Evolutionary conservation across 106 monocot genomes (phyloP), one percentile per base, ranked within the genome.

Genomic region (Allium cepa): DNA sequence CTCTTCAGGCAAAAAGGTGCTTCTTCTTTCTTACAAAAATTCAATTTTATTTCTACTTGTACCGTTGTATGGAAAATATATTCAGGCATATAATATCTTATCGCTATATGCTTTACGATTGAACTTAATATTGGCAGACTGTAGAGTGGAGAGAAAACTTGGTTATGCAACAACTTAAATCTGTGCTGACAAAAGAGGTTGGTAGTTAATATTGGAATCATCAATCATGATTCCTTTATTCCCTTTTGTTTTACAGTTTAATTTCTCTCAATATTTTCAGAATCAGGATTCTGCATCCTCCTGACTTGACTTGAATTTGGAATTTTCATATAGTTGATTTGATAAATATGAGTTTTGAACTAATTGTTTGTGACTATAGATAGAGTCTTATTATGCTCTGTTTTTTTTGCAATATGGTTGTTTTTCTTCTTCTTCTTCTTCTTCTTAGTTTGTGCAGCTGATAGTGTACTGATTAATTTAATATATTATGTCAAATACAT

Each of bases 1-100:
- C 45, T 60, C 63, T 12, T 58, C 80, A 61, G 70, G 69, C 62
- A 71, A 74, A 52, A 55, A 48, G 80, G 84, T 84, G 10, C 48
- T 64, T 76, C 15, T 18, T 18, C 55, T 55, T 55, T 11, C 53
- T 15, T 55, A 59, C 52, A 50, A 28, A 67, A 59, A 26, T n/a
- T 9, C 8, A 11, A 5, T 11, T 70, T 26, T 7, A 10, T 55
- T 55, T 55, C 53, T 55, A 10, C 18, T 52, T 59, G 17, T 26
- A 10, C 17, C 63, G 53, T 63, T 63, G 8, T 11, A n/a, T 48
- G 5, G 50, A 67, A 13, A 26, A 51, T 26, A 18, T 67, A 12
- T 72, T 14, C 15, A 16, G 48, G 10, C 8, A 46, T 59, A 56
- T 15, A 46, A 55, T 7, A 62, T 7, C 49, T 15, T 60, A 7